Base-by-base conservation (phyloP, 2,329 filamentous ascomycete genomes). In the Dichotomopilus funicola region DNA sequence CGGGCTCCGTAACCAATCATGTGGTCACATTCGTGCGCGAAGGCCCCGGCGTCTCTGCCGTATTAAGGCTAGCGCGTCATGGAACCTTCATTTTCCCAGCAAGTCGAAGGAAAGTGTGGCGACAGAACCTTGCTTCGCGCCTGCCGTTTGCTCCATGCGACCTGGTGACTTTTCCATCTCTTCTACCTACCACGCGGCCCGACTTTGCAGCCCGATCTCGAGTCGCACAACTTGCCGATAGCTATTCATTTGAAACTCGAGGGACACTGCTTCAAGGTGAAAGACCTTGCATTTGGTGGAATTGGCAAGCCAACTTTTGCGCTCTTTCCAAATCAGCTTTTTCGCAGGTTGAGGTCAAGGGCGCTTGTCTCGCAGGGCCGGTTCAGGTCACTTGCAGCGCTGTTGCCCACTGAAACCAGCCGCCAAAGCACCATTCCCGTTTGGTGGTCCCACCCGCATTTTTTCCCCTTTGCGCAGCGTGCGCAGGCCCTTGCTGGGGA, bases 391-490 rank as follows among this genome's bases (percentile, higher is more conserved):
- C 19, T 27, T 27, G n/a, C 41, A 41, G 19, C 12, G 19, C 13
- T 43, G 19, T n/a, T 31, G 37, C 34, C 54, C 54, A 31, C 57
- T 58, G 59, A 50, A 58, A 56, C 56, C 50, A 31, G 50, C 55
- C 43, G 37, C 46, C 34, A 19, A 47, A 60, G 56, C 55, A 38
- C 57, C 51, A 59, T 63, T 58, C 59, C 62, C 54, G 37, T 62
- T 63, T 57, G 52, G 58, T 53, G 31, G 19, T 27, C 41, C 40
- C 53, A 46, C 55, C 57, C 57, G 49, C 57, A 56, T 63, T 57
- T 27, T 27, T 27, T 60, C 48, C 43, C 54, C 41, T 50, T 51
- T 51, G 46, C 45, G 42, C 52, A 38, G 42, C 19, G 19, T 27
- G 19, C 19, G 19, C 19, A 27, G 19, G 19, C 34, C 45, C 49